These are phyloP conservation scores for Darksidea phi DNA, from an alignment of 495 filamentous ascomycete genomes.

Conservation along the genomic window DNA sequence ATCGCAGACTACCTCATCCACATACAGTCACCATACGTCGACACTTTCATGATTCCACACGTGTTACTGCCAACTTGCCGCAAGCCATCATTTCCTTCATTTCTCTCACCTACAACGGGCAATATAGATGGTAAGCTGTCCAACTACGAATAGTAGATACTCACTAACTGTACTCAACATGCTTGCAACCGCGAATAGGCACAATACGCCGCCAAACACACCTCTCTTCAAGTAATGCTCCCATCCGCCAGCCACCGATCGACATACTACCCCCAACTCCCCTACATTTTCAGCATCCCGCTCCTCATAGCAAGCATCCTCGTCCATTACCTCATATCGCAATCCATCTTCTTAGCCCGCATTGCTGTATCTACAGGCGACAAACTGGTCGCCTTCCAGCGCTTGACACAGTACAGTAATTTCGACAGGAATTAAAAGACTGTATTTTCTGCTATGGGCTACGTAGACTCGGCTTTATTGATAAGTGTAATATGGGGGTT, in stretches of 20 bases:
- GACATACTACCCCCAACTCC: constrained; percentile 30
- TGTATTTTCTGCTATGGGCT: constrained; percentile 12
- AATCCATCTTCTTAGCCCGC: constrained; percentile 23
- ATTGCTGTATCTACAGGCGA: background rate
- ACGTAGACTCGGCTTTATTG: constrained; percentile 5
- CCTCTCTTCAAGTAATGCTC: constrained; percentile 13
- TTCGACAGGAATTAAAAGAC: no score
- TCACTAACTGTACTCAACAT: no score
- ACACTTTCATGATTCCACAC: constrained; percentile 7
- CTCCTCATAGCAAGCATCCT: constrained; percentile 5
- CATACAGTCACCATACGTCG: background rate
- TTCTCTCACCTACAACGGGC: constrained; percentile 25
- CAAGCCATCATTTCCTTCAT: constrained; percentile 26
- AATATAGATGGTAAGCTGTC: constrained; percentile 23
- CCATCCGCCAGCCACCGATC: constrained; percentile 9
- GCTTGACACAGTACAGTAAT: background rate
- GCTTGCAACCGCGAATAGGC: constrained; percentile 30
- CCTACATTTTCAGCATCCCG: constrained; percentile 19
- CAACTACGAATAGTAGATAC: no score
- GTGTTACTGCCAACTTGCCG: constrained; percentile 26
- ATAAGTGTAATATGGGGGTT: constrained; percentile 9
- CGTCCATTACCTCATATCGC: constrained; percentile 28
- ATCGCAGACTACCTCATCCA: constrained; percentile 11
- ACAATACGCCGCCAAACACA: constrained; percentile 8
- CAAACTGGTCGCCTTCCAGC: background rate